Percentiles rank a stretch among this genome's conserved stretches.
Conservation (phyloP, 176 grass and related monocot species). For the Stipa capillata region DNA sequence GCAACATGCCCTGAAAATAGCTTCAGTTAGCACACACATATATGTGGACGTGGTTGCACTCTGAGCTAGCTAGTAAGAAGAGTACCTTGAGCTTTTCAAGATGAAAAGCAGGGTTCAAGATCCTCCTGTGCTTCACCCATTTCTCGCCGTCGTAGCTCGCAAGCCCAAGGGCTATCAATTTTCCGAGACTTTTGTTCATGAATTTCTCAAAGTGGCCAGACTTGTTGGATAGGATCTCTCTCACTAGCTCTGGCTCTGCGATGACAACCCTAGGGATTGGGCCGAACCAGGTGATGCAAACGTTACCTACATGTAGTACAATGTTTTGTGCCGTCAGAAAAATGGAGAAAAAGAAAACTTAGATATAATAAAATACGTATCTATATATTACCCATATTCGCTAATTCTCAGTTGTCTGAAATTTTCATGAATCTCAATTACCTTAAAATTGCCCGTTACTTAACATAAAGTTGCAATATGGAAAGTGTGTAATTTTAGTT, state of each 20-base stretch:
- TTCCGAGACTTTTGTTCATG: not conserved
- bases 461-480: too few species aligned
- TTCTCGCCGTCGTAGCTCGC: conserved; percentile 52
- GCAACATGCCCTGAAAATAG: conserved; percentile 44
- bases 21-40: not conserved
- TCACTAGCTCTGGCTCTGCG: conserved; percentile 42
- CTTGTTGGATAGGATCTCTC: conserved; percentile 62
- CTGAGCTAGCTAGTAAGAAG: not conserved
- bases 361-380: not conserved
- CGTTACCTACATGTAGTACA: conserved; percentile 42
- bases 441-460: too few species aligned
- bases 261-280: conserved; percentile 34
- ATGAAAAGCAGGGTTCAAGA: conserved; percentile 72
- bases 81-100: conserved; percentile 68
- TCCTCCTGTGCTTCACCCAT: conserved; percentile 72
- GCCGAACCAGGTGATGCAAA: conserved; percentile 62
- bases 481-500: too few species aligned
- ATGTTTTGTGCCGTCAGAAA: not conserved
- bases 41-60: not conserved
- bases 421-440: too few species aligned
- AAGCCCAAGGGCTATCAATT: conserved; percentile 37
- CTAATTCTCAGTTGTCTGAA: too few species aligned
- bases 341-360: not conserved
- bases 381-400: too few species aligned
- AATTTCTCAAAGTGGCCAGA: conserved; percentile 59